Evolutionary conservation across 106 monocot genomes (phyloP).

Genomic region (Cymbidium sinense): DNA sequence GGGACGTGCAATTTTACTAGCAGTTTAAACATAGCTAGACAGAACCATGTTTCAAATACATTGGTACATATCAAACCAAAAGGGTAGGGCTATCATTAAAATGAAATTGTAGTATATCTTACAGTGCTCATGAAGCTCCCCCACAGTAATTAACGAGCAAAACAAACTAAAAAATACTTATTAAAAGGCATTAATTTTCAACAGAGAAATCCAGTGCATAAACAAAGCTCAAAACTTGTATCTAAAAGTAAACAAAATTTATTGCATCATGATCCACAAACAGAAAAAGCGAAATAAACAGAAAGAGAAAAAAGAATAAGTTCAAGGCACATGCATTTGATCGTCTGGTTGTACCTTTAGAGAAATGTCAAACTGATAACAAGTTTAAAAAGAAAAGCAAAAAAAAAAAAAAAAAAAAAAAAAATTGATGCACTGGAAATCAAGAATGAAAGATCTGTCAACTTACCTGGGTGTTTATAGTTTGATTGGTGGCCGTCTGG

Average conservation of each 20-base stretch:
- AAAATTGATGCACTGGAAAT: not conserved
- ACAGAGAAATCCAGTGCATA: not conserved
- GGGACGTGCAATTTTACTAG: no score
- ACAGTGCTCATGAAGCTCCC: not conserved
- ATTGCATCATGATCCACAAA: not conserved
- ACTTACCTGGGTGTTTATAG: not conserved
- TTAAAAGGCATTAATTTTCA: not conserved
- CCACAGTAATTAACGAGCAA: not conserved
- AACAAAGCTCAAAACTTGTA: not conserved
- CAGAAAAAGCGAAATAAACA: not conserved
- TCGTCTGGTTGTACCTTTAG: not conserved
- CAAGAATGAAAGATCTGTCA: not conserved
- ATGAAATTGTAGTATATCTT: not conserved
- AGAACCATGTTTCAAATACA: no score
- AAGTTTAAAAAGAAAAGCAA: not conserved
- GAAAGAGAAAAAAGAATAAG: not conserved
- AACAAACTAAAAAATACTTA: not conserved
- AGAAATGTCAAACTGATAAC: not conserved
- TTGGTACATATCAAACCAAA: not conserved
- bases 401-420: not conserved
- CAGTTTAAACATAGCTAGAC: no score
- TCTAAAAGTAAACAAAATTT: not conserved
- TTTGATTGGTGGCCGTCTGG: not conserved
- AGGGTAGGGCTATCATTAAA: not conserved
- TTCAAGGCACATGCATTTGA: not conserved